Evolutionary conservation across 345 rosid species (phyloP).

Genomic region (Citrus hindsii): DNA sequence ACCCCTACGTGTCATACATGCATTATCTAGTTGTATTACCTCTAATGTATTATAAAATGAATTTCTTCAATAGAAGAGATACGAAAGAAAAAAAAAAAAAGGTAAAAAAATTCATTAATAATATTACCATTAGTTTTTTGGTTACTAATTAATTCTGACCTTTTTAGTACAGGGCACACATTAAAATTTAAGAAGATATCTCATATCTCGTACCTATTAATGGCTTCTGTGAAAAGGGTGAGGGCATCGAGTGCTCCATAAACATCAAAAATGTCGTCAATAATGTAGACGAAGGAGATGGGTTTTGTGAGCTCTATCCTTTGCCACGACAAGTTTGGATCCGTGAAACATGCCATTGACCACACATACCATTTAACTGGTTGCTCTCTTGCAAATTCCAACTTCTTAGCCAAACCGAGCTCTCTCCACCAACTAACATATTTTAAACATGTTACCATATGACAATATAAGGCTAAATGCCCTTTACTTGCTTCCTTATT

Average conservation of each 20-base stretch:
- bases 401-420: slow-evolving; percentile 37
- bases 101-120: background rate
- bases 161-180: too few species aligned
- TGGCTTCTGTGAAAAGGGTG: slow-evolving; percentile 37
- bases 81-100: too few species aligned
- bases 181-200: background rate
- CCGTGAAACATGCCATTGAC: slow-evolving; percentile 41
- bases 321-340: slow-evolving; percentile 41
- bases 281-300: slow-evolving; percentile 47
- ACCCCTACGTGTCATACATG: too few species aligned
- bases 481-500: too few species aligned
- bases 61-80: too few species aligned
- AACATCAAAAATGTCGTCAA: slow-evolving; percentile 56
- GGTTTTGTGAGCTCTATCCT: slow-evolving; percentile 48
- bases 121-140: background rate
- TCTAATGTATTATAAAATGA: too few species aligned
- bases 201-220: slow-evolving; percentile 28
- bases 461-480: too few species aligned
- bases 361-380: slow-evolving; percentile 53
- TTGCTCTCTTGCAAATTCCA: slow-evolving; percentile 49
- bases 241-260: slow-evolving; percentile 43
- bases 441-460: too few species aligned
- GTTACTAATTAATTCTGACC: too few species aligned
- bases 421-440: slow-evolving; percentile 58
- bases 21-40: too few species aligned